Evolutionary conservation across 1,284 basidiomycete genomes (phyloP).

Genomic region (Trametes versicolor): DNA sequence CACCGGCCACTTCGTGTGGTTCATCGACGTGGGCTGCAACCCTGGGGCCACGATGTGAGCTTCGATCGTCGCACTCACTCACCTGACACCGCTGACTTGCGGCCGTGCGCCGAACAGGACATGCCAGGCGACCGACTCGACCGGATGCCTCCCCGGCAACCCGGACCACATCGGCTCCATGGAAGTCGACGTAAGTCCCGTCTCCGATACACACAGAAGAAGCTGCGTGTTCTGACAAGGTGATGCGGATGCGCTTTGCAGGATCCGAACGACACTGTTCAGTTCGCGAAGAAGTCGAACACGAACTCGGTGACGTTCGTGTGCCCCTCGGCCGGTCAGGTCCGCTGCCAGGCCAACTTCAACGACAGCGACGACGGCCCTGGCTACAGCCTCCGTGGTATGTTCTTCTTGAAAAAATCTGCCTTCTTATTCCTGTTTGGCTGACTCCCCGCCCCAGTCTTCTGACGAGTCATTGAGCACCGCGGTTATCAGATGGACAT

Average conservation of each 20-base stretch:
- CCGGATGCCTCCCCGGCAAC: conserved; percentile 17
- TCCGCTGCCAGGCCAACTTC: conserved; percentile 21
- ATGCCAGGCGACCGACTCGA: conserved; percentile 18
- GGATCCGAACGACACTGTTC: conserved; percentile 6
- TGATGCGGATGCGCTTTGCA: background rate
- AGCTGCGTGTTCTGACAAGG: too few species aligned
- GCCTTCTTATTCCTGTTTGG: too few species aligned
- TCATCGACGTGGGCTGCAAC: conserved; percentile 5
- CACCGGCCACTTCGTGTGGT: conserved; percentile 17
- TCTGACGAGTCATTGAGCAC: background rate
- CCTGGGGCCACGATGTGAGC: conserved; percentile 8
- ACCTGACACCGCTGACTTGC: too few species aligned
- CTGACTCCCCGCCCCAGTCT: background rate
- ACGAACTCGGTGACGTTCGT: conserved; percentile 16
- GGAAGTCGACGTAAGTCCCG: conserved; percentile 18
- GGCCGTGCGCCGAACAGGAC: background rate
- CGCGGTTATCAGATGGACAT: background rate
- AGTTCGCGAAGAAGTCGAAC: conserved; percentile 6
- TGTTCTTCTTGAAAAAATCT: background rate
- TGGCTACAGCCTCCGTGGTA: conserved; percentile 22
- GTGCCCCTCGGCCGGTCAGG: conserved; percentile 7
- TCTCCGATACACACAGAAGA: too few species aligned
- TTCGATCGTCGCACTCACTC: too few species aligned
- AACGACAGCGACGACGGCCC: conserved; percentile 16
- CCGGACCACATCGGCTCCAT: conserved; percentile 10